Evolutionary conservation across 176 grass and related monocot genomes (phyloP).

Genomic region (Triticum aestivum): DNA sequence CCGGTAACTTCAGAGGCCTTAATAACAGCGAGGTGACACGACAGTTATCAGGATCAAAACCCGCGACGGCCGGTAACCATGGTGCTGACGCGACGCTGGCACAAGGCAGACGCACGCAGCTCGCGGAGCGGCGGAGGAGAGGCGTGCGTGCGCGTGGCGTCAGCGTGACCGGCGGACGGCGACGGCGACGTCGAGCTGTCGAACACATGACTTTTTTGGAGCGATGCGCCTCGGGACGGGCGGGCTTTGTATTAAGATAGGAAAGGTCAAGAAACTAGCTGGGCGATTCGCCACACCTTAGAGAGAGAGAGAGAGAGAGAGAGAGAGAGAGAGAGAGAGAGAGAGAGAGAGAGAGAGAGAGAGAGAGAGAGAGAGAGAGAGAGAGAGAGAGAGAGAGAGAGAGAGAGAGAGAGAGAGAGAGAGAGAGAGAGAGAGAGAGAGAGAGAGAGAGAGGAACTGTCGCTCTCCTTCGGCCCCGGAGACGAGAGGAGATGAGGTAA

Average conservation of each 20-base stretch:
- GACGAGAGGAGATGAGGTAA: not conserved
- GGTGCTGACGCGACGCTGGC: conserved; percentile 44
- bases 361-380: too few relatives aligned
- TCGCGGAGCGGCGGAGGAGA: not conserved
- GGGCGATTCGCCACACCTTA: not conserved
- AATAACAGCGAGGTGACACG: not conserved
- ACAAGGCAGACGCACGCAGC: conserved; percentile 40
- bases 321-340: too few relatives aligned
- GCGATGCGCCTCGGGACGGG: not conserved
- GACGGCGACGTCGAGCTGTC: not conserved
- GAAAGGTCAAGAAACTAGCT: conserved; percentile 9
- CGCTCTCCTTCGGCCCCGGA: conserved; percentile 5
- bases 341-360: too few relatives aligned
- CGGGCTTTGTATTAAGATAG: not conserved
- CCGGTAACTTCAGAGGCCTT: not conserved
- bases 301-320: too few relatives aligned
- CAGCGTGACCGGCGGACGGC: conserved; percentile 38
- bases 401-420: too few relatives aligned
- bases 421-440: too few relatives aligned
- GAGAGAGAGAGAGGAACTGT: not conserved
- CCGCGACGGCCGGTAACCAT: not conserved
- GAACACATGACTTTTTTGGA: not conserved
- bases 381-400: too few relatives aligned
- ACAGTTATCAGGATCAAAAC: not conserved
- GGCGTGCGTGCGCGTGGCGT: conserved; percentile 37